Conservation (phyloP, 345 rosid genomes). For the Aquilaria sinensis region DNA sequence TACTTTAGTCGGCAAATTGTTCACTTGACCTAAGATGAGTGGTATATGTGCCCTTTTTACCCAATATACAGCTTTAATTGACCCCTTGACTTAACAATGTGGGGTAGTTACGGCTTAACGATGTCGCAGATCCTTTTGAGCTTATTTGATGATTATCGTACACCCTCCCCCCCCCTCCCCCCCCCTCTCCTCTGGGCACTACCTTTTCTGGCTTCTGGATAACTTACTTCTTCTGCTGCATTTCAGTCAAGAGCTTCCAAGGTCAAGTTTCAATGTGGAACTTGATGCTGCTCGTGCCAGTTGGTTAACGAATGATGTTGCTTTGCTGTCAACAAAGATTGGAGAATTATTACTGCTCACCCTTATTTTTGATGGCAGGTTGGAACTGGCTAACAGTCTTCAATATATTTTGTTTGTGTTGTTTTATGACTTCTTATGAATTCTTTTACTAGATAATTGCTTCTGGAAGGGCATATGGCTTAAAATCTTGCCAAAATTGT, state of each 20-base stretch:
- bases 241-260: constrained; percentile 89
- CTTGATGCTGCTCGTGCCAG: constrained; percentile 93
- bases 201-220: background rate
- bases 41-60: no score
- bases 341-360: constrained; percentile 86
- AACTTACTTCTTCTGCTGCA: constrained; percentile 10
- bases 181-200: background rate
- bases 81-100: no score
- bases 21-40: no score
- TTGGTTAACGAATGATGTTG: constrained; percentile 81
- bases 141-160: background rate
- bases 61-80: no score
- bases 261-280: constrained; percentile 78
- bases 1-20: no score
- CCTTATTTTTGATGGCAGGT: constrained; percentile 97
- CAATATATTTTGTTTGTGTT: constrained; percentile 1
- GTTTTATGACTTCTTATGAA: background rate
- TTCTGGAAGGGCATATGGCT: no score
- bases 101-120: no score
- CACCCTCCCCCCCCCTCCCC: background rate
- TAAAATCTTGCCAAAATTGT: no score
- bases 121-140: background rate
- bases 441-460: no score
- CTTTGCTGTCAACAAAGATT: constrained; percentile 77
- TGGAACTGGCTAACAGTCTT: constrained; percentile 8